These are phyloP conservation scores for Citrus reticulata DNA, from an alignment of 345 rosid genomes.

Conservation along the genomic window DNA sequence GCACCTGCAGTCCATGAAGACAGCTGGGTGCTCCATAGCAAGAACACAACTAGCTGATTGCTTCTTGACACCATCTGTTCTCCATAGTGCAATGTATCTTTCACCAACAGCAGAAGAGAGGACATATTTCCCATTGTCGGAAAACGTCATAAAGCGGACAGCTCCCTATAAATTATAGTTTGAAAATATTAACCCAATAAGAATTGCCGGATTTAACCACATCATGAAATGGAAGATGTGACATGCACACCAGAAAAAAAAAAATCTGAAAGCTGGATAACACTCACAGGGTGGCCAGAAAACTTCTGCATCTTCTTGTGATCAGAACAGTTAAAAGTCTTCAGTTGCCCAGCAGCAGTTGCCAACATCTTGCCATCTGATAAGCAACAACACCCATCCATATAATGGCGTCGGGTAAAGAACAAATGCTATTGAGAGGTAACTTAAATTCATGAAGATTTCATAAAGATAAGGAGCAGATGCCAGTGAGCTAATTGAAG, in stretches of 20 bases:
- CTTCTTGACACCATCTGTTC: conserved; percentile 60
- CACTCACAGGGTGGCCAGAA: conserved; percentile 92
- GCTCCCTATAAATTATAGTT: conserved; percentile 48
- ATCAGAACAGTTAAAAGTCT: conserved; percentile 59
- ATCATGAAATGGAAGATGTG: background rate
- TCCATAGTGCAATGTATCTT: conserved; percentile 83
- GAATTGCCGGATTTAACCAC: background rate
- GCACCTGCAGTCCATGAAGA: conserved; percentile 63
- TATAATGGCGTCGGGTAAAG: conserved; percentile 14
- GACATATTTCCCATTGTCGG: conserved; percentile 71
- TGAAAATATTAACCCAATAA: conserved; percentile 3
- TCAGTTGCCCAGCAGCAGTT: conserved; percentile 81
- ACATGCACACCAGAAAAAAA: background rate
- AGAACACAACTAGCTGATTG: conserved; percentile 90
- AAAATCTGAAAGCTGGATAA: background rate
- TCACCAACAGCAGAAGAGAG: conserved; percentile 84
- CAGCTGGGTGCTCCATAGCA: conserved; percentile 94
- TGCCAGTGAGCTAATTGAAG: background rate
- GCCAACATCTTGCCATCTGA: conserved; percentile 75
- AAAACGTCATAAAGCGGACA: conserved; percentile 70
- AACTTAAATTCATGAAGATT: background rate
- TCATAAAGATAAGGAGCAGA: conserved; percentile 1
- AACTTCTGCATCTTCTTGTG: conserved; percentile 83
- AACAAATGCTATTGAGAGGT: background rate
- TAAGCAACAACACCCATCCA: conserved; percentile 10